Base-by-base conservation (phyloP, 257 asterid genomes). In the Solanum virginianum region DNA sequence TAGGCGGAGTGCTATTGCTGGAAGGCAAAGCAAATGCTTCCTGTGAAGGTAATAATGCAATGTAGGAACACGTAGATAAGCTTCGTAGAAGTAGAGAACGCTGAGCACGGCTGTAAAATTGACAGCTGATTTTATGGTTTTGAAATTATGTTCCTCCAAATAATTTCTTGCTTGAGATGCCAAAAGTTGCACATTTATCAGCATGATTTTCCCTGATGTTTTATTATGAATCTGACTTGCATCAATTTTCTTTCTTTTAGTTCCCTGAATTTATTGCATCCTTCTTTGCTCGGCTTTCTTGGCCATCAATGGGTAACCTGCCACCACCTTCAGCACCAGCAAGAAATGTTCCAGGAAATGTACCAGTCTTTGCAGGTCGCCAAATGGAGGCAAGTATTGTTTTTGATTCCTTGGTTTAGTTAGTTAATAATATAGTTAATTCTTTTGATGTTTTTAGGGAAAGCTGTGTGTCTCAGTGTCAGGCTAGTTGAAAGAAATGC, bases 201-300 rank as follows among this genome's bases (percentile, higher is more conserved):
- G 14, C 65, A 53, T 8, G 3, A 16, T 17, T 53, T 51, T 8
- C 62, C 47, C 10, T 77, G 24, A 4, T 26, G 45, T 53, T 29
- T 79, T 79, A 16, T 79, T 51, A 77, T 26, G 65, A 51, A 79
- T 36, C 49, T 79, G 62, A 79, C 47, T 16, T 86, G 72, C 79
- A 72, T 81, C 16, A 68, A 16, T 80, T 85, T 47, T 74, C 84
- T 60, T 80, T 69, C 81, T 90, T 70, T 87, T 97, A 96, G 99
- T 95, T 96, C 85, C 98, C 99, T 12, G 97, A 92, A 80, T 88
- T 82, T 87, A 85, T 96, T 56, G 91, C 98, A 80, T 90, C 98
- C 17, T 90, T 95, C 91, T 95, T 95, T 88, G 89, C 96, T 60
- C 93, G 95, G 74, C 90, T 96, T 81, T 91, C 97, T 59, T 92